These are phyloP conservation scores for Aspergillus sergii DNA, from an alignment of 2,329 filamentous ascomycete genomes.

Conservation along the genomic window DNA sequence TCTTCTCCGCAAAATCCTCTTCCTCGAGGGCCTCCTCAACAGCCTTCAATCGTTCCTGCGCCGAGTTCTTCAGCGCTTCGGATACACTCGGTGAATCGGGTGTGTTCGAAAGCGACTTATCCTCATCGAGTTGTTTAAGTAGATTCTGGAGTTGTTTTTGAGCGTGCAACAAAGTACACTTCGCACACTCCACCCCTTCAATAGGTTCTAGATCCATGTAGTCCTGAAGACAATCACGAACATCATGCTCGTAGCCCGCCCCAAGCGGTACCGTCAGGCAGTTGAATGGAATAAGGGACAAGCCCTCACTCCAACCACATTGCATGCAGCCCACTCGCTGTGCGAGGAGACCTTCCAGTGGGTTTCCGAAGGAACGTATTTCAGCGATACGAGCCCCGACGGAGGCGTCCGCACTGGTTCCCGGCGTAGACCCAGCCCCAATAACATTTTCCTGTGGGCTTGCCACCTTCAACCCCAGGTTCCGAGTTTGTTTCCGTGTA, in stretches of 20 bases:
- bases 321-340: conserved; percentile 85
- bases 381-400: conserved; percentile 18
- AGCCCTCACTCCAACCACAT: conserved; percentile 84
- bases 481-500: conserved; percentile 46
- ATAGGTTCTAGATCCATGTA: conserved; percentile 86
- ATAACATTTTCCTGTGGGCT: conserved; percentile 38
- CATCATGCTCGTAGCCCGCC: conserved; percentile 64
- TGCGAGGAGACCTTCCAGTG: conserved; percentile 82
- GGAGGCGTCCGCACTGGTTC: conserved; percentile 15
- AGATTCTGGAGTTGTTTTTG: conserved; percentile 56
- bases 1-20: conserved; percentile 76
- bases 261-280: conserved; percentile 86
- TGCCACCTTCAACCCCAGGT: conserved; percentile 44
- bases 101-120: conserved; percentile 26
- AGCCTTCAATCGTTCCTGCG: conserved; percentile 60
- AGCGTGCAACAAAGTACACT: conserved; percentile 75
- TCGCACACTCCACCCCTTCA: conserved; percentile 85
- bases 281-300: conserved; percentile 91
- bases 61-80: conserved; percentile 44
- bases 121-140: conserved; percentile 44
- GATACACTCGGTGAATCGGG: conserved; percentile 30
- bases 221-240: conserved; percentile 78
- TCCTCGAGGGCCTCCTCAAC: conserved; percentile 74
- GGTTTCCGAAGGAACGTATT: conserved; percentile 60
- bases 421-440: conserved; percentile 22